Conservation (phyloP, 371 early-diverging fungal species). For the Basidiobolus meristosporus region DNA sequence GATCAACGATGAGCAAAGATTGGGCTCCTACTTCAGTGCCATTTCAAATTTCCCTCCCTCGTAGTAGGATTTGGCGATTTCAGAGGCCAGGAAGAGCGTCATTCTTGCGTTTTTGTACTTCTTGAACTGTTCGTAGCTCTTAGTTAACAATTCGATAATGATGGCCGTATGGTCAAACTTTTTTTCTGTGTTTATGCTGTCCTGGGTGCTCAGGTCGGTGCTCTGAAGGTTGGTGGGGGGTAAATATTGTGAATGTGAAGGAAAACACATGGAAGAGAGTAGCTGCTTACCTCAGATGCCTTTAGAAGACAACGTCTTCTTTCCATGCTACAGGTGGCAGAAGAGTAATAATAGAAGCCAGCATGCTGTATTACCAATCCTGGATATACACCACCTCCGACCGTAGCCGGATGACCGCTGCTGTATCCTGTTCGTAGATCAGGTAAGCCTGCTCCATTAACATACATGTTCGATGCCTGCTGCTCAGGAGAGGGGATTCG, state of each 20-base stretch:
- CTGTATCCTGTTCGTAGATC: constrained; percentile 11
- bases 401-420: constrained; percentile 6
- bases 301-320: too few relatives aligned
- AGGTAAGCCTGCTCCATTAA: too few relatives aligned
- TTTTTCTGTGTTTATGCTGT: constrained; percentile 15
- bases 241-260: too few relatives aligned
- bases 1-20: not conserved
- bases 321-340: constrained; percentile 59
- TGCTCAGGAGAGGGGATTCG: constrained; percentile 34
- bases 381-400: constrained; percentile 25
- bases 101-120: constrained; percentile 45
- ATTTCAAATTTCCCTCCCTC: constrained; percentile 58
- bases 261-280: too few relatives aligned
- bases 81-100: constrained; percentile 68
- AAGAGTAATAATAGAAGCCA: constrained; percentile 65
- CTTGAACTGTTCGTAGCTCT: constrained; percentile 78
- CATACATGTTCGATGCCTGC: constrained; percentile 9
- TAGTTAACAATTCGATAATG: constrained; percentile 64
- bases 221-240: too few relatives aligned
- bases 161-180: constrained; percentile 37
- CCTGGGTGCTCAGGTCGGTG: too few relatives aligned
- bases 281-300: too few relatives aligned
- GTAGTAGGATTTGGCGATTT: constrained; percentile 70
- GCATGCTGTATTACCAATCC: constrained; percentile 60
- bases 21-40: constrained; percentile 39